Conservation (phyloP, 1,284 basidiomycete species). For the Marasmius tenuissimus region DNA sequence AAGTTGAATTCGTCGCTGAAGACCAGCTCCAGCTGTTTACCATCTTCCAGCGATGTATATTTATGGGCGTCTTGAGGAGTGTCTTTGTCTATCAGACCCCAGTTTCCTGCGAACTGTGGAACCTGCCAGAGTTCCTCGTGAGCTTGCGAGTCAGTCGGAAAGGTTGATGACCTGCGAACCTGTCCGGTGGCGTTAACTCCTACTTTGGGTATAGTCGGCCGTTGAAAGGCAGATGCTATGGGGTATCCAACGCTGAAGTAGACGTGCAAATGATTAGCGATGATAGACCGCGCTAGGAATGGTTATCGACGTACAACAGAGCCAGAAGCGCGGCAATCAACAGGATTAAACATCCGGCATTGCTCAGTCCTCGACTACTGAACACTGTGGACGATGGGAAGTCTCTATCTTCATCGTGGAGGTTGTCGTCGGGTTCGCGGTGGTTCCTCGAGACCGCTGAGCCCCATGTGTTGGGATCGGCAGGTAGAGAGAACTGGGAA, state of each 20-base stretch:
- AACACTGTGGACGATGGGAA: constrained; percentile 25
- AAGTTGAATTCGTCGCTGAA: constrained; percentile 69
- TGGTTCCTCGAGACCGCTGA: constrained; percentile 28
- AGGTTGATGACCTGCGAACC: constrained; percentile 9
- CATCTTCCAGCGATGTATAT: constrained; percentile 41
- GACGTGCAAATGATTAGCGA: not conserved
- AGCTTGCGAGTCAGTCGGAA: not conserved
- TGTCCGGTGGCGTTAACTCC: constrained; percentile 5
- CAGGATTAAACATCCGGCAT: constrained; percentile 50
- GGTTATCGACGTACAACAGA: constrained; percentile 31
- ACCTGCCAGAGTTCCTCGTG: constrained; percentile 21
- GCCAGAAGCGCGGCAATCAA: constrained; percentile 36
- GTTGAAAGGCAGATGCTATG: not conserved
- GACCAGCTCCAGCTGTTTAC: constrained; percentile 25
- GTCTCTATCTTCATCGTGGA: constrained; percentile 34
- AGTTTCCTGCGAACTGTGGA: constrained; percentile 36
- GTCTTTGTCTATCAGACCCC: constrained; percentile 49
- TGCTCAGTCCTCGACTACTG: constrained; percentile 41
- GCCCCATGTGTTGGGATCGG: constrained; percentile 37
- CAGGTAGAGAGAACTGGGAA: constrained; percentile 31
- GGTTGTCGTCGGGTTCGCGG: constrained; percentile 33
- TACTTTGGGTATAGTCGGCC: not conserved
- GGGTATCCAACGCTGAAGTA: not conserved
- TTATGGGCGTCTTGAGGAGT: constrained; percentile 46
- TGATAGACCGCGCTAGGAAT: not conserved